Evolutionary conservation across 352 stramenopile species (phyloP), one percentile per base, ranked within the genome.

Genomic region (Phytophthora colocasiae): DNA sequence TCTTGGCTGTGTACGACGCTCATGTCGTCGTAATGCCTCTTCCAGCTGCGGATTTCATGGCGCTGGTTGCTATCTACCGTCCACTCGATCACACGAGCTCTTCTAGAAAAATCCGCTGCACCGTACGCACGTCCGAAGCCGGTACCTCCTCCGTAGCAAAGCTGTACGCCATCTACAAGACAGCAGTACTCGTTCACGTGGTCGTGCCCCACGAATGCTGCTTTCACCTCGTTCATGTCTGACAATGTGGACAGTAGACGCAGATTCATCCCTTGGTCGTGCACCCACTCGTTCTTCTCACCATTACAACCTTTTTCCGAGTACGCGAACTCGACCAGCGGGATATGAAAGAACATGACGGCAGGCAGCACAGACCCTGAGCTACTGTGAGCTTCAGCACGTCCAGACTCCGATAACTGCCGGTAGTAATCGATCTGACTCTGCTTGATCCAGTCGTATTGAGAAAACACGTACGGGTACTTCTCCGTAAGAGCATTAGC

Each of bases 321-420:
- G 17, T 66, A 66, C 9, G 63, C 44, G 41, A 83, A 90, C 53
- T 88, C 77, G 14, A 71, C 72, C 9, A 90, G 43, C 34, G 81
- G 81, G 54, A 87, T 90, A 62, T 90, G 79, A 69, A 87, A 85
- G 66, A 88, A 90, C 79, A 90, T 87, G 54, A 88, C 58, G 4
- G 79, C 77, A 17, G 77, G 74, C 22, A 80, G 32, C 3, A 66
- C 64, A 17, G 64, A 62, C 17, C 58, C 51, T 1, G 52, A 26
- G 15, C 45, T 63, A 26, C 43, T 61, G 51, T 78, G 69, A 29
- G 49, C 51, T 15, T 73, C 58, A n/a, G 24, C 31, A 19, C 64
- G 49, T 39, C 55, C 48, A 11, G 66, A 48, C 32, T 73, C 60
- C 11, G 77, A 80, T 10, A 86, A 52, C 6, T 63, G 15, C 1